Percentiles rank a stretch among this genome's conserved stretches.
phyloP scores from a whole-genome alignment of 2,329 filamentous ascomycete genomes.

The Sporothrix brasiliensis region DNA sequence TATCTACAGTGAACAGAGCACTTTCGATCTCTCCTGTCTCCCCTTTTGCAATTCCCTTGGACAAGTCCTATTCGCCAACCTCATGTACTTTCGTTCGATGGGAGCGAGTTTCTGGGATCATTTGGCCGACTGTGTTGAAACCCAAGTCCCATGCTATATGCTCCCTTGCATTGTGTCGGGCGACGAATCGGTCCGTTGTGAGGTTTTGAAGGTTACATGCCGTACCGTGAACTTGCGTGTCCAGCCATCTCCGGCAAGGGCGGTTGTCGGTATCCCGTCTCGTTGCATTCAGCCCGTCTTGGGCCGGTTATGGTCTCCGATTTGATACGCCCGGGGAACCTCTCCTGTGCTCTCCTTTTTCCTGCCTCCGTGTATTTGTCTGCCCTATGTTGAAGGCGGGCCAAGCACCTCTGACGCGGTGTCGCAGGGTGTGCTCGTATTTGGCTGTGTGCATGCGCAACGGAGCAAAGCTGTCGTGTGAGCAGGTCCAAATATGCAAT shows the following conservation, averaged over 20 bases:
- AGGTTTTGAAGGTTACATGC: background rate
- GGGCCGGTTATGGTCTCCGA: conserved; percentile 14
- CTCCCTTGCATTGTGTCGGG: background rate
- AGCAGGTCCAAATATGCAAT: conserved; percentile 7
- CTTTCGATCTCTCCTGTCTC: conserved; percentile 6
- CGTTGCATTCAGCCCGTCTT: conserved; percentile 8
- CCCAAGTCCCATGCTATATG: background rate
- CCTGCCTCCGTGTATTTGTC: conserved; percentile 5
- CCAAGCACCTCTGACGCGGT: conserved; percentile 2
- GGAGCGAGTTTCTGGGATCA: background rate
- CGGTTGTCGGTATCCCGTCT: background rate
- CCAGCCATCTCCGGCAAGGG: background rate
- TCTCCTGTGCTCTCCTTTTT: background rate
- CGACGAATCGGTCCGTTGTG: background rate
- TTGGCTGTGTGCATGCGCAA: conserved; percentile 15
- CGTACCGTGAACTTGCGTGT: background rate
- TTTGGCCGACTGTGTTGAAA: background rate
- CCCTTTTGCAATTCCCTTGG: background rate
- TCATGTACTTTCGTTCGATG: background rate
- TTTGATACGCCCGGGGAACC: background rate
- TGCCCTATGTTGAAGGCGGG: conserved; percentile 29
- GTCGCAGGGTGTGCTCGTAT: conserved; percentile 11
- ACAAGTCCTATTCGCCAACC: background rate
- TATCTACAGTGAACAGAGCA: conserved; percentile 14
- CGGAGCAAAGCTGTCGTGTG: background rate